Conservation (phyloP, 2,329 filamentous ascomycete species). For the Cadophora sp. region DNA sequence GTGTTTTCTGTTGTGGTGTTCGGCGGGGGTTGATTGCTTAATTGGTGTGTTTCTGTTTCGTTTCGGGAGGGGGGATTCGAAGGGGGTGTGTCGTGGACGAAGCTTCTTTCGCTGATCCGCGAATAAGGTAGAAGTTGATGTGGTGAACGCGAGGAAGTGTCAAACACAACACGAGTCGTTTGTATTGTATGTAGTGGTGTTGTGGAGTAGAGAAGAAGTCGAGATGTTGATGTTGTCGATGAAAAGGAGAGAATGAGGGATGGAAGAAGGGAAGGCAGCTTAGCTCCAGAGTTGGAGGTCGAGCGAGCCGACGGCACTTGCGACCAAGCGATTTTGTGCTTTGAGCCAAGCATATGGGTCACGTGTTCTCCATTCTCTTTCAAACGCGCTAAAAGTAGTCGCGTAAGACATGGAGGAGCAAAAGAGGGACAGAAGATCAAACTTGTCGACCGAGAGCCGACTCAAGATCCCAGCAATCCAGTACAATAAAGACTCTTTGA, state of each 20-base stretch:
- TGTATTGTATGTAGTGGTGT: constrained; percentile 3
- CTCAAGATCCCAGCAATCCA: constrained; percentile 6
- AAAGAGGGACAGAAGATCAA: constrained; percentile 7
- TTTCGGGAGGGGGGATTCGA: constrained; percentile 35
- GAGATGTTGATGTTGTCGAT: constrained; percentile 7
- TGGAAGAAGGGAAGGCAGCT: neutral
- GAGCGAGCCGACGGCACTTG: neutral
- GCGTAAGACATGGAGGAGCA: constrained; percentile 10
- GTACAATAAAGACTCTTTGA: neutral
- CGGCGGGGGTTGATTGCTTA: constrained; percentile 28
- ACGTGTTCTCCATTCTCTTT: neutral
- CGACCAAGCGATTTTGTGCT: neutral
- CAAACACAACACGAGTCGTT: constrained; percentile 16
- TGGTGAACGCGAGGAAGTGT: neutral
- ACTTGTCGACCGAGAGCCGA: neutral
- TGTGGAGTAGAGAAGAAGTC: neutral
- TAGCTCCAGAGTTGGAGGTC: too few species aligned
- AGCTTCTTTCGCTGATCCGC: constrained; percentile 15
- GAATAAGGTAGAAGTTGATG: constrained; percentile 6
- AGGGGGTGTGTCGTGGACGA: constrained; percentile 16
- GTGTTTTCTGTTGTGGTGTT: constrained; percentile 11
- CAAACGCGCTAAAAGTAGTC: constrained; percentile 9
- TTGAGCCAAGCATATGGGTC: neutral
- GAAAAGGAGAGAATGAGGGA: neutral
- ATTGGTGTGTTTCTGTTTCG: constrained; percentile 39